Evolutionary conservation across 768 basidiomycete genomes (phyloP).

Genomic region (Wakefieldia striispora): DNA sequence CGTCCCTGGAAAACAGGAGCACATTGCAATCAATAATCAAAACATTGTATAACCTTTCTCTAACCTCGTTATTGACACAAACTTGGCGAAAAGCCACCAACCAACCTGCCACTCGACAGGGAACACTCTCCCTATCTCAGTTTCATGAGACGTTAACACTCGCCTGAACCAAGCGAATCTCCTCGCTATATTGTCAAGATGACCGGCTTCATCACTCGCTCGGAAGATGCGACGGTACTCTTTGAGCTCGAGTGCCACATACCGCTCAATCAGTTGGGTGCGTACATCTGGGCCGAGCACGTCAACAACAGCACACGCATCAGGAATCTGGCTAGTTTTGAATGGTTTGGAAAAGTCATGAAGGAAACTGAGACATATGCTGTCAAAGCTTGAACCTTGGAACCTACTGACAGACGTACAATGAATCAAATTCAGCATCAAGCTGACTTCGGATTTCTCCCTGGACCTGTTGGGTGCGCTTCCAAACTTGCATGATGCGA

Average conservation of each 20-base stretch:
- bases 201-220: slow-evolving; percentile 90
- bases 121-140: slow-evolving; percentile 81
- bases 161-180: slow-evolving; percentile 96
- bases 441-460: slow-evolving; percentile 77
- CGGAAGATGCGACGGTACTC: slow-evolving; percentile 97
- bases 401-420: slow-evolving; percentile 54
- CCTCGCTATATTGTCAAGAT: slow-evolving; percentile 90
- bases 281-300: slow-evolving; percentile 85
- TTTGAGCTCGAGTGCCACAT: slow-evolving; percentile 85
- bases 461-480: slow-evolving; percentile 78
- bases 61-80: slow-evolving; percentile 88
- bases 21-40: not conserved
- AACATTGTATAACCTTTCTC: not conserved
- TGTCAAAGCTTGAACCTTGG: not conserved
- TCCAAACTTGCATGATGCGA: slow-evolving; percentile 74
- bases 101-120: slow-evolving; percentile 85
- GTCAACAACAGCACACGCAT: slow-evolving; percentile 88
- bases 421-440: slow-evolving; percentile 88
- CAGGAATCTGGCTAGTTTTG: slow-evolving; percentile 63
- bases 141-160: slow-evolving; percentile 79
- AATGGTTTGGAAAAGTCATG: slow-evolving; percentile 71
- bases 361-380: slow-evolving; percentile 56
- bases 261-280: slow-evolving; percentile 79
- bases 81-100: slow-evolving; percentile 78
- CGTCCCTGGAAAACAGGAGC: slow-evolving; percentile 54